Base-by-base conservation (phyloP, 2,329 filamentous ascomycete genomes). In the Nectriaceae sp. region DNA sequence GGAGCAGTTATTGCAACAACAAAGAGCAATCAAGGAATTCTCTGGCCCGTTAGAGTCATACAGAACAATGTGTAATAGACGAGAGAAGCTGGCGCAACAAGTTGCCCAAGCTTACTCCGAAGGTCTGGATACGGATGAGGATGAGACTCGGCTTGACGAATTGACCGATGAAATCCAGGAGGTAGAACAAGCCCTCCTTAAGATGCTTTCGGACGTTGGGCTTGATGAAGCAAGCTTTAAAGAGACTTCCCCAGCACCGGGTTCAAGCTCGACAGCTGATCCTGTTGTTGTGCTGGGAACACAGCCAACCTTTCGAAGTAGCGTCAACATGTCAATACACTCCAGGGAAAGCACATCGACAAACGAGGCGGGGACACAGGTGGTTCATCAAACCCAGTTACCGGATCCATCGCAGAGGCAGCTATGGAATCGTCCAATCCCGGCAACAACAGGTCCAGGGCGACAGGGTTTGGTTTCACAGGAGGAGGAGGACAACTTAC, bases 341-440 rank as follows among this genome's bases (percentile, higher is more conserved):
- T 64, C 70, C 4, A 64, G 60, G 38, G 68, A 71, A n/a, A 62
- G 57, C 8, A 62, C 65, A 3, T 26, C 63, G 11, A 57, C 59
- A 15, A 59, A 64, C 2, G 65, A 69, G 31, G 63, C 64, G 21
- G 68, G 67, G 11, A 74, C 75, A 1, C 75, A 83, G 51, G 69
- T 80, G 16, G 72, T 82, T 18, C 70, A 75, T 18, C 78, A 82
- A 56, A 82, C 79, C 1, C 79, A 81, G 46, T 56, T 76, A 19
- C 67, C 70, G 10, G 53, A 55, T 24, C 46, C 45, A n/a, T 58
- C 60, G 4, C 57, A 60, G 18, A 52, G 52, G 13, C 58, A 53
- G 35, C 44, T 50, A 5, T 55, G 64, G 56, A 63, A 61, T 21
- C 50, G 56, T 18, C 47, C 60, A 19, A 54, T 50, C 5, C 50